Conservation (phyloP, 2,329 filamentous ascomycete species). For the Periconia sp. region DNA sequence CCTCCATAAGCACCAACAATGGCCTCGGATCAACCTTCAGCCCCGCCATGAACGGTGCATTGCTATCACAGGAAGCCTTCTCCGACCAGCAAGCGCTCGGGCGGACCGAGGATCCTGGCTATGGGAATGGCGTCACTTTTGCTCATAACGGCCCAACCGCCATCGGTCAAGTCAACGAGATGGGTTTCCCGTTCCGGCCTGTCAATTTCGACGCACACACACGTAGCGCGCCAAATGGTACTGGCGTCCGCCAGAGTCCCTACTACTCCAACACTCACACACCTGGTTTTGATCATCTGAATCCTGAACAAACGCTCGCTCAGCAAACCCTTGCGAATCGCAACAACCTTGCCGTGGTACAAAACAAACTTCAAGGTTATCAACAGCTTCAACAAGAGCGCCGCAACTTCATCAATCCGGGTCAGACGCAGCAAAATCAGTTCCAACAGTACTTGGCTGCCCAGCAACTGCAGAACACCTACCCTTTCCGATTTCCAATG, state of each 20-base stretch:
- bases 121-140: slow-evolving; percentile 29
- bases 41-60: slow-evolving; percentile 22
- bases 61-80: slow-evolving; percentile 25
- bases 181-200: slow-evolving; percentile 41
- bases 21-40: slow-evolving; percentile 25
- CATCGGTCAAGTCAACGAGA: slow-evolving; percentile 26
- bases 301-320: slow-evolving; percentile 41
- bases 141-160: slow-evolving; percentile 37
- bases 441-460: slow-evolving; percentile 39
- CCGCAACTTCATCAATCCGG: slow-evolving; percentile 34
- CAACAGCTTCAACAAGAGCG: slow-evolving; percentile 49
- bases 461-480: slow-evolving; percentile 37
- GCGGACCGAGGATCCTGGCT: slow-evolving; percentile 20
- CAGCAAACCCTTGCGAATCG: slow-evolving; percentile 46
- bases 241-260: slow-evolving; percentile 48
- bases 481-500: slow-evolving; percentile 35
- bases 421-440: slow-evolving; percentile 35
- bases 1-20: slow-evolving; percentile 36
- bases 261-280: slow-evolving; percentile 52
- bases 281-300: slow-evolving; percentile 47
- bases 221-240: slow-evolving; percentile 48
- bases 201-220: slow-evolving; percentile 44
- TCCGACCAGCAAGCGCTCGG: slow-evolving; percentile 23
- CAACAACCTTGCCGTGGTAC: slow-evolving; percentile 49
- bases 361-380: slow-evolving; percentile 53